Evolutionary conservation across 208 protist genomes (phyloP).

Genomic region (Trypanosoma platydactyli): DNA sequence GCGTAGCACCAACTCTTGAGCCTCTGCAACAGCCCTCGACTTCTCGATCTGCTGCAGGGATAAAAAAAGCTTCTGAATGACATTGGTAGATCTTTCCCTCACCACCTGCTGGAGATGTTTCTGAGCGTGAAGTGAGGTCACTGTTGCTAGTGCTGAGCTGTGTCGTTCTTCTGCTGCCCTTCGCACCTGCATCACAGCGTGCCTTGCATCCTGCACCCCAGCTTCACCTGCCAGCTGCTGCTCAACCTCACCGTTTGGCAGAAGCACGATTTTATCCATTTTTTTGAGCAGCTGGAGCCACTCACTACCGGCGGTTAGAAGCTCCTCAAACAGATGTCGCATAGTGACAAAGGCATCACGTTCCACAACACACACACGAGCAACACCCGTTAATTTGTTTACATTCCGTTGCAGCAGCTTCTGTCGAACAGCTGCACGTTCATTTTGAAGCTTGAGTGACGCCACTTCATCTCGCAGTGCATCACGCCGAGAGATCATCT

Average conservation of each 20-base stretch:
- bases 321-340: neutral
- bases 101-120: slow-evolving; percentile 1
- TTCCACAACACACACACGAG: neutral
- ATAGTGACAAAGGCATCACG: slow-evolving; percentile 4
- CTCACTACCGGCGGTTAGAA: neutral
- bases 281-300: slow-evolving; percentile 2
- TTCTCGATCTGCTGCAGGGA: neutral
- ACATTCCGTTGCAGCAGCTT: slow-evolving; percentile 2
- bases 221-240: neutral
- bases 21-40: neutral
- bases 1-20: neutral
- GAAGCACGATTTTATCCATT: neutral
- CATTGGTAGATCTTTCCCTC: neutral
- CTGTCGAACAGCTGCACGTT: slow-evolving; percentile 1
- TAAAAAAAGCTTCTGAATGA: neutral
- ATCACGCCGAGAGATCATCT: slow-evolving; percentile 4
- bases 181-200: neutral
- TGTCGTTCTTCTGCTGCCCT: neutral
- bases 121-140: neutral
- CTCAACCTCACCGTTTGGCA: neutral
- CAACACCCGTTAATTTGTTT: neutral
- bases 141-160: neutral
- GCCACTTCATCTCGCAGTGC: slow-evolving; percentile 13
- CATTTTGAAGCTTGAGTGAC: slow-evolving; percentile 1
- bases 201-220: neutral